Evolutionary conservation across 163 green algal species (phyloP), one percentile per base, ranked within the genome.

Genomic region (Volvox carteri): DNA sequence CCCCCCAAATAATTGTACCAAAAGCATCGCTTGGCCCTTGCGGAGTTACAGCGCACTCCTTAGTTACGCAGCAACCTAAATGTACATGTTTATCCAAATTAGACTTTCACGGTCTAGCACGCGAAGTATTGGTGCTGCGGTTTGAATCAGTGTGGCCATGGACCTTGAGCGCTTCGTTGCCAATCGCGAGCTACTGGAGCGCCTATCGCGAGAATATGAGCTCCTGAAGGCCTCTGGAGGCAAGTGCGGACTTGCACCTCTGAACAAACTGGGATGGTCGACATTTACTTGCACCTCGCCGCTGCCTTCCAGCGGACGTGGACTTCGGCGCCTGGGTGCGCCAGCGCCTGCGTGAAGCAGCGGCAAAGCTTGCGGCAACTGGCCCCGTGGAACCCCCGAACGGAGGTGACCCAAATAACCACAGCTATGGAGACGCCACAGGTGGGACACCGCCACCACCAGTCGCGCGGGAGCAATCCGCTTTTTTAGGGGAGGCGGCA

Each of bases 311-410:
- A 92, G 88, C 72, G 0, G 46, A 89, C 0, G 88, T 92, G 21
- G 80, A 92, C 50, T 92, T 86, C 35, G 60, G 78, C 0, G 72
- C 72, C 1, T 92, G 88, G 88, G 85, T 92, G 11, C 60, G 85
- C 0, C 74, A 86, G 48, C 73, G 88, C 4, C 39, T 92, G 48
- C 60, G 88, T 16, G 88, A 90, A 30, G 89, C 89, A 65, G 88
- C 87, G 46, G 78, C 70, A 35, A 21, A 83, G 44, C 50, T 87
- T 48, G 62, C 86, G 16, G 56, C 54, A 78, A 35, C 58, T 44
- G 58, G 42, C 21, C 39, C 58, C 9, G 37, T n/a, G 37, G 18
- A 78, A 7, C 2, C 41, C 18, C 39, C 19, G 18, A 76, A 25
- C 67, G 30, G 35, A 9, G 28, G 23, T n/a, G 2, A 33, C 25